These are phyloP conservation scores for Vitis riparia DNA, from an alignment of 164 flowering plant species.

Conservation along the genomic window DNA sequence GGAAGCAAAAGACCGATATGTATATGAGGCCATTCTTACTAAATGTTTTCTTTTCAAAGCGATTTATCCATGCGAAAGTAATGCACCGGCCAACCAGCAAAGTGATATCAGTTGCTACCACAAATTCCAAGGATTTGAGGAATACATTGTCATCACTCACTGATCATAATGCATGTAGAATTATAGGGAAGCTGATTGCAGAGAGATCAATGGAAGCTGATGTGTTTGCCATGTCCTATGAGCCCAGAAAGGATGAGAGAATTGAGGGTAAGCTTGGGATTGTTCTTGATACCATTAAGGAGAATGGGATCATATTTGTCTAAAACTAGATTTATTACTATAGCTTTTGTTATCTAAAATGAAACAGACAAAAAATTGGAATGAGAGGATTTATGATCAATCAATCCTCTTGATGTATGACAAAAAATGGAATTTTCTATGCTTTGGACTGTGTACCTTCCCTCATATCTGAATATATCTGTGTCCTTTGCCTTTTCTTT, in stretches of 20 bases:
- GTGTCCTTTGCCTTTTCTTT: no score
- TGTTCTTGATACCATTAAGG: constrained; percentile 81
- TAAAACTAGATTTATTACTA: constrained; percentile 6
- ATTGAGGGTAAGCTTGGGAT: constrained; percentile 86
- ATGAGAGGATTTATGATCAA: no score
- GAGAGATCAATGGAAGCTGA: constrained; percentile 92
- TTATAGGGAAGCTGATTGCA: constrained; percentile 80
- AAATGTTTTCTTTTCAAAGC: constrained; percentile 84
- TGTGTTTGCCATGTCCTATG: constrained; percentile 85
- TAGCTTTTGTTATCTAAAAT: not conserved
- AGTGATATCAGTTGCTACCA: constrained; percentile 90
- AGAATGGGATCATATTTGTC: constrained; percentile 85
- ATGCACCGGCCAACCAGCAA: constrained; percentile 94
- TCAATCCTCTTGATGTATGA: no score
- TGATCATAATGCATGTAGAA: constrained; percentile 71
- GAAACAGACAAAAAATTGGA: not conserved
- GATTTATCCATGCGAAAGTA: constrained; percentile 90
- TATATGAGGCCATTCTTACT: constrained; percentile 91
- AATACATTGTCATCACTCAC: constrained; percentile 73
- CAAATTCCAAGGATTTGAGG: constrained; percentile 85
- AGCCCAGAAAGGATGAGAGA: constrained; percentile 69
- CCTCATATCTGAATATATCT: no score
- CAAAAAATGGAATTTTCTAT: no score
- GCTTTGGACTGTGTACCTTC: no score
- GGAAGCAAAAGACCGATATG: constrained; percentile 95